Evolutionary conservation across 345 rosid genomes (phyloP), one percentile per base, ranked within the genome.

Genomic region (Salix exigua): DNA sequence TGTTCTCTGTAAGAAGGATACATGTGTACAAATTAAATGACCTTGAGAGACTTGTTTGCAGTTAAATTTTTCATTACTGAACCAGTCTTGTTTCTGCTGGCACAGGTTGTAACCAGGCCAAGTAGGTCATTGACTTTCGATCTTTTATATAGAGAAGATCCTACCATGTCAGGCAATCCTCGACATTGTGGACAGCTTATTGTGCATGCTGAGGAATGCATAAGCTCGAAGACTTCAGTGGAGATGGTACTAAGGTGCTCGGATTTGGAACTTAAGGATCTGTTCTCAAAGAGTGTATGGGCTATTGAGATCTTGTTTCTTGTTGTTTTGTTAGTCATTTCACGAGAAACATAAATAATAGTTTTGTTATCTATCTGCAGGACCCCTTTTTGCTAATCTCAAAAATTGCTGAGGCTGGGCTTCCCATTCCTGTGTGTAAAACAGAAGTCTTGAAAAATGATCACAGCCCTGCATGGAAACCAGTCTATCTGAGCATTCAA

Each of bases 371-470:
- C 35, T 81, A 71, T 66, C 71, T 75, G 80, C 84, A 95, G 99
- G 97, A 95, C 48, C 93, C 99, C 3, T 95, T 95, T 82, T 79
- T 95, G 87, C 85, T 92, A n/a, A 86, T 95, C 82, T 95, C 97
- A 60, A 95, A 89, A 89, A 73, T 85, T 50, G 89, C 82, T 48
- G 96, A 92, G 85, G 83, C 67, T 46, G 93, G 92, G 76, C 30
- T 23, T 51, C 78, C 89, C 25, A 88, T 95, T 78, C 92, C 97
- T 46, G 92, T 95, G 30, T 91, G 95, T 66, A 95, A 91, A 85
- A 91, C 99, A 37, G 97, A 95, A 85, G 96, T 92, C 74, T 70
- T 92, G 50, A 91, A 89, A 89, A 94, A 92, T 81, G 91, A 91
- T 79, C 78, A 76, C 25, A 83, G 82, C 75, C 97, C 96, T 64